Conservation (phyloP, 306 rosid species). For the Quercus wislizeni region DNA sequence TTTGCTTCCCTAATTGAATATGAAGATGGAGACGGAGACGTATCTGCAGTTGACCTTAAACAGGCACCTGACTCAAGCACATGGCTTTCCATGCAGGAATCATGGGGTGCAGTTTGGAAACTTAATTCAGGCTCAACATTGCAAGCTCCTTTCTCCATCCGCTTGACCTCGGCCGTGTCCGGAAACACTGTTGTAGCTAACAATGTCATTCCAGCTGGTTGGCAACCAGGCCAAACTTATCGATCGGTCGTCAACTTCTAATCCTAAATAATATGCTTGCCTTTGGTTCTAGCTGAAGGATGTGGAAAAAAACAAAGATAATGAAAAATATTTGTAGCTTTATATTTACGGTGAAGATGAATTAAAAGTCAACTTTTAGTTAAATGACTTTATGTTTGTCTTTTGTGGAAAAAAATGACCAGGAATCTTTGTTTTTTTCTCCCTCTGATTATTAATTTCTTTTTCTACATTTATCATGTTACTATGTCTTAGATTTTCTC, state of each 20-base stretch:
- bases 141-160: constrained; percentile 56
- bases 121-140: constrained; percentile 37
- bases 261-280: neutral
- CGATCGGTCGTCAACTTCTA: constrained; percentile 27
- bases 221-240: constrained; percentile 33
- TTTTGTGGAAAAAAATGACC: too few relatives aligned
- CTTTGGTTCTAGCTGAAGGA: too few relatives aligned
- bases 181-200: neutral
- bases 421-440: too few relatives aligned
- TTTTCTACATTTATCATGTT: too few relatives aligned
- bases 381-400: too few relatives aligned
- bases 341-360: too few relatives aligned
- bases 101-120: constrained; percentile 55
- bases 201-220: constrained; percentile 33
- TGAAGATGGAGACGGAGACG: constrained; percentile 60
- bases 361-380: too few relatives aligned
- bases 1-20: constrained; percentile 53
- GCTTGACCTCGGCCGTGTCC: constrained; percentile 33
- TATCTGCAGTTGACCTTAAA: constrained; percentile 50
- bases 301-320: too few relatives aligned
- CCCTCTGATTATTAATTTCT: too few relatives aligned
- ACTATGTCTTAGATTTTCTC: too few relatives aligned
- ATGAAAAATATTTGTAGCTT: too few relatives aligned
- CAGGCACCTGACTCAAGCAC: constrained; percentile 38
- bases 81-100: constrained; percentile 52